phyloP scores from a whole-genome alignment of 2,329 filamentous ascomycete species.

The Aspergillus japonicus region DNA sequence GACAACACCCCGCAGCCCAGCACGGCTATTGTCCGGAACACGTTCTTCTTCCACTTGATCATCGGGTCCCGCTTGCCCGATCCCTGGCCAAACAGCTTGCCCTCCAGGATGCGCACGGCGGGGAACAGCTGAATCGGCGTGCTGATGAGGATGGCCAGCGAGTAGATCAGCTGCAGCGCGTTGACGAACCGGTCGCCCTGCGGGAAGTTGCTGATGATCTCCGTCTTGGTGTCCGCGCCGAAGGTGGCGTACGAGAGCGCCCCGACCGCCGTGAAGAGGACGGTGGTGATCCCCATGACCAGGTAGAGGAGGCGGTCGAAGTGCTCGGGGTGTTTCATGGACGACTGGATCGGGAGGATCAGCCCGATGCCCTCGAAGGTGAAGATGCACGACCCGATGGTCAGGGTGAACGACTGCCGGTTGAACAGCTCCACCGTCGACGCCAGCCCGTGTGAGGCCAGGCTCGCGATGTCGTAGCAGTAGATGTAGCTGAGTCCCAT shows the following conservation, averaged over 20 bases:
- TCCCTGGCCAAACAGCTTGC: slow-evolving; percentile 82
- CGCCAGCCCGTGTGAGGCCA: slow-evolving; percentile 65
- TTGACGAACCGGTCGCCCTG: slow-evolving; percentile 93
- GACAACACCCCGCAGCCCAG: slow-evolving; percentile 80
- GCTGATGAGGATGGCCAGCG: slow-evolving; percentile 83
- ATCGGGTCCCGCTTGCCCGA: slow-evolving; percentile 91
- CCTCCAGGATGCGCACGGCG: slow-evolving; percentile 90
- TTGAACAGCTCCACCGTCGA: slow-evolving; percentile 90
- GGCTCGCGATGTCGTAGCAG: slow-evolving; percentile 85
- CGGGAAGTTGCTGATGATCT: slow-evolving; percentile 89
- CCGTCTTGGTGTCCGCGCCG: slow-evolving; percentile 88
- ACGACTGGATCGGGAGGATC: slow-evolving; percentile 94
- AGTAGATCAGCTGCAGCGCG: slow-evolving; percentile 90
- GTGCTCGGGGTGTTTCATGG: slow-evolving; percentile 84
- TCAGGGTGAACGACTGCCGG: slow-evolving; percentile 82
- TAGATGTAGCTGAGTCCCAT: slow-evolving; percentile 88
- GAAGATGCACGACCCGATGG: slow-evolving; percentile 96
- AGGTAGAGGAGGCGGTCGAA: slow-evolving; percentile 81
- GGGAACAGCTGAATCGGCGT: slow-evolving; percentile 95
- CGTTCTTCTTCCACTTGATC: slow-evolving; percentile 99
- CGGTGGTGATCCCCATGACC: slow-evolving; percentile 91
- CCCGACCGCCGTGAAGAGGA: slow-evolving; percentile 84
- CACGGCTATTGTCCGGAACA: slow-evolving; percentile 87
- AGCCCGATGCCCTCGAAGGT: slow-evolving; percentile 96
- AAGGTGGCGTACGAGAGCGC: slow-evolving; percentile 92